Base-by-base conservation (phyloP, 768 basidiomycete species). In the Pleurotus citrinopileatus region DNA sequence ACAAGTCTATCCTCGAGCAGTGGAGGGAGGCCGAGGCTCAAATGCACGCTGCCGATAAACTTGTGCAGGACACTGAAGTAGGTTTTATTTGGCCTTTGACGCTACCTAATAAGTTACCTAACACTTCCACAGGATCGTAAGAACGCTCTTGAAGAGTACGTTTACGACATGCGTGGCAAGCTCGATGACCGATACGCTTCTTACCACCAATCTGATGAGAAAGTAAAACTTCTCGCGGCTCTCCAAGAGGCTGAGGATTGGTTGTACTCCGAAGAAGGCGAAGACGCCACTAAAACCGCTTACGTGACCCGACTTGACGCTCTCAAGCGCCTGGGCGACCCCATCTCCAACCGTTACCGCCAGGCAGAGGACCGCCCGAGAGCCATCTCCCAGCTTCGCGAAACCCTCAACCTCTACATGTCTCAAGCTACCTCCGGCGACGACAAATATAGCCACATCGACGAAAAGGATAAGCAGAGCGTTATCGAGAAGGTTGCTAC, bases 91-190 rank as follows among this genome's bases (percentile, higher is more conserved):
- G 12, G 27, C 46, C 9, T 19, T 43, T 44, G 10, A 7, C 15
- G 42, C n/a, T 19, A 25, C 44, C 27, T 37, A 25, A 7, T 19
- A 25, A 8, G 19, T 32, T 12, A 12, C 27, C 6, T 15, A 8
- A 17, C 23, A 10, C 12, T 28, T 17, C 40, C 44, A 27, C 51
- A 96, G 93, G 91, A 98, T 71, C 86, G 91, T 70, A 99, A 98
- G 77, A 99, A 99, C 67, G 94, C 95, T 3, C 85, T 99, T 12
- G 96, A 99, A 74, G 97, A 98, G 73, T 98, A 96, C 75, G 89
- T 98, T 55, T 98, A 98, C 73, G 96, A 98, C 70, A 94, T 81
- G 64, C 90, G 94, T 34, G 76, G 83, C 70, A 96, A 97, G 75
- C 82, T 99, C 56, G 95, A 98, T 32, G 91, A 88, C 43, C 84